Percentiles rank a stretch among this genome's conserved stretches.
phyloP scores from a whole-genome alignment of 345 rosid species.

The Camelina neglecta region DNA sequence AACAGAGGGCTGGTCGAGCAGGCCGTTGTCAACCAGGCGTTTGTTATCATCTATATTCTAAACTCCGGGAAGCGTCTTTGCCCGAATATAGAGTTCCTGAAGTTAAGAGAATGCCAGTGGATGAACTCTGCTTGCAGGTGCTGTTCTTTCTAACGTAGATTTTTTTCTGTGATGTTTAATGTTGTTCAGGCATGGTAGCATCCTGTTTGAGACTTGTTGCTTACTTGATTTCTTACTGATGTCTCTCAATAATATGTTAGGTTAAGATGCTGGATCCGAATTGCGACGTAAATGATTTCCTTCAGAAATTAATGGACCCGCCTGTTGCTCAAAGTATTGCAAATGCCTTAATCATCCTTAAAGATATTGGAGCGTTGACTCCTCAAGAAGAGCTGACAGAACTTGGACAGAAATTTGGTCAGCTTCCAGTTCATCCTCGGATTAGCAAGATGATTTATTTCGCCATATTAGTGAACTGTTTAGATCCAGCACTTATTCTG shows the following conservation, averaged over 20 bases:
- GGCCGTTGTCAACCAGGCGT: slow-evolving; percentile 95
- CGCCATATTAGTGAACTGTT: slow-evolving; percentile 86
- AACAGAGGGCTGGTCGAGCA: slow-evolving; percentile 95
- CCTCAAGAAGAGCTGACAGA: slow-evolving; percentile 78
- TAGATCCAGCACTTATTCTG: slow-evolving; percentile 90
- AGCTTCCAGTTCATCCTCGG: slow-evolving; percentile 88
- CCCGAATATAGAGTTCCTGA: slow-evolving; percentile 89
- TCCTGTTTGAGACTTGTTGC: slow-evolving; percentile 30
- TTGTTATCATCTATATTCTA: slow-evolving; percentile 93
- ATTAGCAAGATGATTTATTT: slow-evolving; percentile 95
- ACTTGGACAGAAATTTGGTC: slow-evolving; percentile 86
- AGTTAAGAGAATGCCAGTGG: slow-evolving; percentile 90
- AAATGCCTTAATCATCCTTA: slow-evolving; percentile 74
- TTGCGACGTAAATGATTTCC: slow-evolving; percentile 64
- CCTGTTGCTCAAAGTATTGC: slow-evolving; percentile 72
- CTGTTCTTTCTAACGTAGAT: slow-evolving; percentile 15
- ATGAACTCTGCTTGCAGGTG: slow-evolving; percentile 97
- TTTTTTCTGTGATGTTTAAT: not conserved
- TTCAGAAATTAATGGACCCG: slow-evolving; percentile 85
- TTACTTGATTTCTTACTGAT: slow-evolving; percentile 32
- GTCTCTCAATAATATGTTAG: slow-evolving; percentile 46
- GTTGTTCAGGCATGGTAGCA: slow-evolving; percentile 15
- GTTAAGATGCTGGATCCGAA: slow-evolving; percentile 82
- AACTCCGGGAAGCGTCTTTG: slow-evolving; percentile 72
- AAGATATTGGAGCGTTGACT: slow-evolving; percentile 87